These are phyloP conservation scores for Irpex lacteus DNA, from an alignment of 1,284 basidiomycete species.

Conservation along the genomic window DNA sequence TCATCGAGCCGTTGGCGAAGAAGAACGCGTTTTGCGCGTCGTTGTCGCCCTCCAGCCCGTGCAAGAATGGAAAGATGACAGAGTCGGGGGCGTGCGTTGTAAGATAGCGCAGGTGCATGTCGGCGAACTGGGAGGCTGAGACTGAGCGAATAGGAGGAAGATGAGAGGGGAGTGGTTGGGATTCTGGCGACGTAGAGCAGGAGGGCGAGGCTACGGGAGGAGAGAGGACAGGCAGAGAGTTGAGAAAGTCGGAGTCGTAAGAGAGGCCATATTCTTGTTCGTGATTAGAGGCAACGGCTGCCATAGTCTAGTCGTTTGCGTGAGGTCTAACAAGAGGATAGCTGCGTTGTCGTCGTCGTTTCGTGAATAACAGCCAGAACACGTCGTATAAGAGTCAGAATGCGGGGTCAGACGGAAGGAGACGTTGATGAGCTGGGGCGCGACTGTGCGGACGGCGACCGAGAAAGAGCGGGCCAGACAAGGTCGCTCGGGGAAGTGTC, in stretches of 20 bases:
- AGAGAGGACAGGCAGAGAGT: conserved; percentile 37
- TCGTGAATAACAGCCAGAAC: background rate
- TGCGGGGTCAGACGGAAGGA: background rate
- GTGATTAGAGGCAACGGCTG: background rate
- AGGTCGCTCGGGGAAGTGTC: background rate
- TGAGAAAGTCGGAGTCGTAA: conserved; percentile 39
- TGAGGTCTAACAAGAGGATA: background rate
- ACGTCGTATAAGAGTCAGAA: background rate
- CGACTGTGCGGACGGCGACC: background rate
- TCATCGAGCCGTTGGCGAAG: conserved; percentile 42
- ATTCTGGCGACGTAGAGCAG: conserved; percentile 16
- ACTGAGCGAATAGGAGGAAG: conserved; percentile 43
- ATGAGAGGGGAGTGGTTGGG: conserved; percentile 27
- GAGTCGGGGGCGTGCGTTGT: conserved; percentile 71
- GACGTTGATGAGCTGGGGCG: background rate
- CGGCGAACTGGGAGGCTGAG: conserved; percentile 52
- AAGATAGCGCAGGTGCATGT: conserved; percentile 60
- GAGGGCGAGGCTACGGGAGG: conserved; percentile 20
- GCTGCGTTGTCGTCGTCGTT: background rate
- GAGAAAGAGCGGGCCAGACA: background rate
- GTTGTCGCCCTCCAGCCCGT: conserved; percentile 80
- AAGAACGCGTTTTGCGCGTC: conserved; percentile 79
- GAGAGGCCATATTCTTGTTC: conserved; percentile 36
- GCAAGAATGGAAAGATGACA: conserved; percentile 80
- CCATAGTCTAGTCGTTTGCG: conserved; percentile 1